Evolutionary conservation across 1,139 yeast genomes (phyloP).

Genomic region (Pichia sp.): DNA sequence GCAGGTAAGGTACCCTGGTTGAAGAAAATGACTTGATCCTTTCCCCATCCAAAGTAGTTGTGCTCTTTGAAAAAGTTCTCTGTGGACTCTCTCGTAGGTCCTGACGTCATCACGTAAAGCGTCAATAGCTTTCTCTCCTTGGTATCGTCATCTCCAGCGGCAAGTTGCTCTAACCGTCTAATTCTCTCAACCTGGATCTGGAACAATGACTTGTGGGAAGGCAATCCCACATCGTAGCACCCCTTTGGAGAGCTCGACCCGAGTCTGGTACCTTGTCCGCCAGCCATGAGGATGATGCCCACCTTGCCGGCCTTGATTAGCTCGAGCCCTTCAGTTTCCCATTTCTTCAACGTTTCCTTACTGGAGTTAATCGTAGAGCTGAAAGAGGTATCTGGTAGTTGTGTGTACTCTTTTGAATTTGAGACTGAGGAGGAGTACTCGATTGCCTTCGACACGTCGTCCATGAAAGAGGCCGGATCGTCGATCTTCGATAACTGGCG

Average conservation of each 20-base stretch:
- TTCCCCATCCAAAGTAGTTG: conserved; percentile 64
- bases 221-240: conserved; percentile 81
- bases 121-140: conserved; percentile 40
- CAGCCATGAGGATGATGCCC: conserved; percentile 90
- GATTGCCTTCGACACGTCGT: conserved; percentile 49
- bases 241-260: conserved; percentile 93
- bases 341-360: conserved; percentile 35
- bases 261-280: conserved; percentile 95
- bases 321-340: conserved; percentile 60
- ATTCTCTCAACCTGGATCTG: conserved; percentile 92
- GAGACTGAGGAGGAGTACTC: conserved; percentile 36
- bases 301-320: conserved; percentile 72
- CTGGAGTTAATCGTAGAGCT: conserved; percentile 47
- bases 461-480: conserved; percentile 41
- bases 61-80: conserved; percentile 61
- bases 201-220: conserved; percentile 78
- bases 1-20: conserved; percentile 97
- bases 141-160: conserved; percentile 23
- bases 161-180: conserved; percentile 53
- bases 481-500: conserved; percentile 41
- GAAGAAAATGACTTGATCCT: conserved; percentile 66
- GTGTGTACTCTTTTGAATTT: conserved; percentile 40
- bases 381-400: conserved; percentile 46
- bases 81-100: conserved; percentile 80
- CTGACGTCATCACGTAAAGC: conserved; percentile 95